Percentiles rank a stretch among this genome's conserved stretches.
Conservation (phyloP, 805 yeast genomes). For the Candida nemodendra region DNA sequence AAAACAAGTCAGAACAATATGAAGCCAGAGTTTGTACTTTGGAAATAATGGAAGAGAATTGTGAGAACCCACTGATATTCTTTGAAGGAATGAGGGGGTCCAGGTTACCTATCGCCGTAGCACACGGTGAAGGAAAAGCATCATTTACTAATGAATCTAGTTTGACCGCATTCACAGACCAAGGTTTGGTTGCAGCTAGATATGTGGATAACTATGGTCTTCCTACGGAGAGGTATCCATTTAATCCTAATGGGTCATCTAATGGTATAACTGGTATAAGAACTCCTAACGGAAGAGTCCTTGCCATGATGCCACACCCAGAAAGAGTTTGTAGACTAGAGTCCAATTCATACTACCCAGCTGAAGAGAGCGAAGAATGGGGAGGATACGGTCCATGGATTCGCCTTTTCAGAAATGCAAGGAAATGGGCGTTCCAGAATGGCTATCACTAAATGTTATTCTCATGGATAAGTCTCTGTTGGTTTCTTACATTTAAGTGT, state of each 20-base stretch:
- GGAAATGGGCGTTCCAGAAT: constrained; percentile 74
- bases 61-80: constrained; percentile 60
- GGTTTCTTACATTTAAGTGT: too few species aligned
- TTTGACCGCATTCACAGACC: constrained; percentile 46
- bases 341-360: constrained; percentile 88
- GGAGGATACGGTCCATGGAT: constrained; percentile 94
- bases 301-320: constrained; percentile 99
- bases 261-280: constrained; percentile 90
- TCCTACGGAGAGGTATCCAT: constrained; percentile 80
- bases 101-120: constrained; percentile 91
- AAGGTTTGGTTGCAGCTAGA: constrained; percentile 64
- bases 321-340: constrained; percentile 89
- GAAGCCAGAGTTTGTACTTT: constrained; percentile 94
- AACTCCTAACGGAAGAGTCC: constrained; percentile 88
- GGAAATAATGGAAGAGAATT: constrained; percentile 60
- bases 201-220: constrained; percentile 91
- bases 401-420: constrained; percentile 84
- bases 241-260: constrained; percentile 95
- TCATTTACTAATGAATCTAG: constrained; percentile 50
- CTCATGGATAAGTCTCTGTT: too few species aligned
- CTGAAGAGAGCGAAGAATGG: constrained; percentile 58
- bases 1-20: constrained; percentile 89
- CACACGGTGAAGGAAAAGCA: constrained; percentile 98
- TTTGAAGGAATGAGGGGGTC: constrained; percentile 92
- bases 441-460: constrained; percentile 1